Conservation (phyloP, 257 asterid species). For the Solanum bulbocastanum region DNA sequence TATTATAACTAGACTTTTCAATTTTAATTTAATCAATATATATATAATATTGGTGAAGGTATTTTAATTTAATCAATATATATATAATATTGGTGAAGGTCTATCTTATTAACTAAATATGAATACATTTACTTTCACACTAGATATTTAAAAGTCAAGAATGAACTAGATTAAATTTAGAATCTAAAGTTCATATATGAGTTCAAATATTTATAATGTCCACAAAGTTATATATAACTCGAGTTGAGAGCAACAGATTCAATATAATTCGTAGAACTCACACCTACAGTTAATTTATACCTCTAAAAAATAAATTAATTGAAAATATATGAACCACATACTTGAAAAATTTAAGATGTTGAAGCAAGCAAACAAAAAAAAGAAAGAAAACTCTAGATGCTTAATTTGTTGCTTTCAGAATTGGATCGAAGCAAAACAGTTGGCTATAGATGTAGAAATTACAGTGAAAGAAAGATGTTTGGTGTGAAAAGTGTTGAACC, state of each 20-base stretch:
- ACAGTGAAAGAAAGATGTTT: background rate
- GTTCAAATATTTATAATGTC: background rate
- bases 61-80: background rate
- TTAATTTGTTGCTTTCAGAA: background rate
- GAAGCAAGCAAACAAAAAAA: background rate
- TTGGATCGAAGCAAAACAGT: background rate
- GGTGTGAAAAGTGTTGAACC: slow-evolving; percentile 3
- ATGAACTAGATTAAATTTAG: background rate
- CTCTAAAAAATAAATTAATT: background rate
- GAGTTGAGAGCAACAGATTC: background rate
- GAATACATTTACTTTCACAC: background rate
- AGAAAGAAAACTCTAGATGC: background rate
- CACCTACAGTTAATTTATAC: background rate
- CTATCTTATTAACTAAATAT: background rate
- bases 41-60: too few relatives aligned
- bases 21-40: background rate
- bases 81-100: background rate
- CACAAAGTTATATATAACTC: background rate
- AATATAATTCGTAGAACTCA: too few relatives aligned
- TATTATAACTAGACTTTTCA: background rate
- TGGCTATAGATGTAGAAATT: background rate
- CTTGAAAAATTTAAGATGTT: background rate
- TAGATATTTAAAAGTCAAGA: background rate
- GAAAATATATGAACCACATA: background rate
- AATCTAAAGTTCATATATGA: background rate